Evolutionary conservation across 495 filamentous ascomycete genomes (phyloP).

Genomic region (Hapsidospora chrysogenum): DNA sequence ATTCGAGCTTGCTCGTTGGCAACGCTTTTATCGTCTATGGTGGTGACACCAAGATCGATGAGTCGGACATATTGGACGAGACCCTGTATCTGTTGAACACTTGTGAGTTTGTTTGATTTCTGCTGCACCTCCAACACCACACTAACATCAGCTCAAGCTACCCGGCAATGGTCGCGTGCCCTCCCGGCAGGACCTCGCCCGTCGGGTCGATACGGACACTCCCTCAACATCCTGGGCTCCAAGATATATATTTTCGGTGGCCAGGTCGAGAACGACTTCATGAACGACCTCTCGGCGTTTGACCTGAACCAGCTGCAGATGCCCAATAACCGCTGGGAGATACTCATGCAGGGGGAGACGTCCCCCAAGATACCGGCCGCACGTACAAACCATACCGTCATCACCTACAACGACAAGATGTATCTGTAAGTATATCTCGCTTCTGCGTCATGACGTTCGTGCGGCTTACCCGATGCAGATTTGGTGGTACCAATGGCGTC

Average conservation of each 20-base stretch:
- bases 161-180: constrained; percentile 92
- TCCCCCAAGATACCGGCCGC: constrained; percentile 47
- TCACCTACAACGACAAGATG: constrained; percentile 85
- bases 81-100: constrained; percentile 95
- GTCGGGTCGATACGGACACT: constrained; percentile 87
- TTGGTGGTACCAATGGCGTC: constrained; percentile 88
- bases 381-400: constrained; percentile 84
- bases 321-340: constrained; percentile 81
- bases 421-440: constrained; percentile 52
- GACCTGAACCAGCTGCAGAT: constrained; percentile 87
- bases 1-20: constrained; percentile 85
- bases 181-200: constrained; percentile 71
- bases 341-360: constrained; percentile 27
- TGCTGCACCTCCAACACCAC: not conserved
- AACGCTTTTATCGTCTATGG: constrained; percentile 99
- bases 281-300: constrained; percentile 95
- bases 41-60: constrained; percentile 93
- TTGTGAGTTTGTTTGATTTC: constrained; percentile 34
- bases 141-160: constrained; percentile 37
- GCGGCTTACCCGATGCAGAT: constrained; percentile 34
- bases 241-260: constrained; percentile 96
- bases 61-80: constrained; percentile 79
- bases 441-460: not conserved
- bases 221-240: constrained; percentile 86
- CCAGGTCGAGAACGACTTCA: constrained; percentile 92